Evolutionary conservation across 228 moss, liverwort and hornwort genomes (phyloP), one percentile per base, ranked within the genome.

Genomic region (Sphagnum magellanicum): DNA sequence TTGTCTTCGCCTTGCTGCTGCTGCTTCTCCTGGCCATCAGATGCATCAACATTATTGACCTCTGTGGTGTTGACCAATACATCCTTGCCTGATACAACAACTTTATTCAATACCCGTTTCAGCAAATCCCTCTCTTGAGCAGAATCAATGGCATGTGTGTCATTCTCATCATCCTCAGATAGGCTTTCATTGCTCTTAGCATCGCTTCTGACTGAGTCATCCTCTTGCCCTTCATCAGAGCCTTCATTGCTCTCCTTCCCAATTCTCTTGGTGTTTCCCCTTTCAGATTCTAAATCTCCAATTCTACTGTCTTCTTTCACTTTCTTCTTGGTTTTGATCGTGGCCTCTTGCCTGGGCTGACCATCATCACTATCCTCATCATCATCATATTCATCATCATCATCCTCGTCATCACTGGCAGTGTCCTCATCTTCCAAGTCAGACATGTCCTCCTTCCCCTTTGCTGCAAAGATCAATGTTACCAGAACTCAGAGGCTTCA

Each of bases 81-180:
- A 6, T 68, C 64, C 57, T 67, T 84, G 66, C 72, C 74, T 6
- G 83, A 82, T n/a, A 81, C 75, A 51, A 87, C 78, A 15, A 97
- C 78, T 90, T 77, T 91, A 65, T 79, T 79, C 51, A 93, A 57
- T 46, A 97, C 72, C 53, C 76, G 88, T 48, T 78, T 87, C 59
- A 88, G 71, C 73, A 97, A 80, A 60, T 90, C 83, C 70, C 80
- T 83, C 69, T 97, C 97, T 75, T 75, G 76, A 48, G 49, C 67
- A 61, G 65, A 75, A 62, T 81, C 78, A 76, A 72, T 49, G 5
- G 50, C 10, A 55, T 76, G 74, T 6, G 69, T 59, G 32, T 59
- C 11, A 50, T 74, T 51, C 4, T 49, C 15, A 10, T 76, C 68
- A 14, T 77, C 74, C 50, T 72, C 74, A 61, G 68, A 55, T 15